Percentiles rank a stretch among this genome's conserved stretches.
Conservation (phyloP, 2,329 filamentous ascomycete species). For the Ceratocystis albifundus region DNA sequence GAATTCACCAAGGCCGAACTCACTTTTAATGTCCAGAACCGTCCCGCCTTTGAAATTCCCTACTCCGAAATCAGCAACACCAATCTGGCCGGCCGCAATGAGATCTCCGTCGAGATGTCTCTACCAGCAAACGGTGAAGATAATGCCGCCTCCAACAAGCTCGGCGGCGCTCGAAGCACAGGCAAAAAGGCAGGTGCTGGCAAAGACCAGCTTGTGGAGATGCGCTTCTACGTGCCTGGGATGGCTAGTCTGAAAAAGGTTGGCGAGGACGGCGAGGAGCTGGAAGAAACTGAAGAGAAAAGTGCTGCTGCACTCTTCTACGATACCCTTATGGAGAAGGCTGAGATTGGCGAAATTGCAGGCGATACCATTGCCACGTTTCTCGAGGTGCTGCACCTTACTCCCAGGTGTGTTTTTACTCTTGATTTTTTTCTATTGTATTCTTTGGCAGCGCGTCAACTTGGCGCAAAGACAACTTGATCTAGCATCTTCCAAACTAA, state of each 20-base stretch:
- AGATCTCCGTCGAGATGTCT: slow-evolving; percentile 90
- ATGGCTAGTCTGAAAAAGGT: slow-evolving; percentile 67
- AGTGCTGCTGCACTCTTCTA: slow-evolving; percentile 97
- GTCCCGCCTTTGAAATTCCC: slow-evolving; percentile 89
- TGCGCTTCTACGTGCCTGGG: slow-evolving; percentile 97
- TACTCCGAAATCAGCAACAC: slow-evolving; percentile 98
- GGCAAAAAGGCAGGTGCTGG: slow-evolving; percentile 85
- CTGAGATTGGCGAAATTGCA: slow-evolving; percentile 97
- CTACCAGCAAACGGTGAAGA: slow-evolving; percentile 60
- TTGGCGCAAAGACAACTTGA: no score
- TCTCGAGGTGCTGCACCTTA: slow-evolving; percentile 91
- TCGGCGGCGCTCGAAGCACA: slow-evolving; percentile 61
- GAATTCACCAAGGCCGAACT: slow-evolving; percentile 94
- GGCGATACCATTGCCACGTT: slow-evolving; percentile 97
- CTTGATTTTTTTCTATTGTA: background rate
- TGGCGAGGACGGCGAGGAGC: slow-evolving; percentile 49
- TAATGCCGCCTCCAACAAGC: slow-evolving; percentile 54
- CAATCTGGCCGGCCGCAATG: slow-evolving; percentile 92
- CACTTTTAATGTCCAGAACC: slow-evolving; percentile 91
- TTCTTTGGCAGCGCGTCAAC: no score
- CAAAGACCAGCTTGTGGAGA: slow-evolving; percentile 88
- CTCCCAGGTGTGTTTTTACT: slow-evolving; percentile 54
- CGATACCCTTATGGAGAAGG: slow-evolving; percentile 94
- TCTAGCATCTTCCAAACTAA: background rate
- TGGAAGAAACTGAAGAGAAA: slow-evolving; percentile 65